A percentile compares a stretch with the other conserved stretches of the same genome.
phyloP scores from a whole-genome alignment of 192 early-diverging fungal species.

The Endogone sp. region DNA sequence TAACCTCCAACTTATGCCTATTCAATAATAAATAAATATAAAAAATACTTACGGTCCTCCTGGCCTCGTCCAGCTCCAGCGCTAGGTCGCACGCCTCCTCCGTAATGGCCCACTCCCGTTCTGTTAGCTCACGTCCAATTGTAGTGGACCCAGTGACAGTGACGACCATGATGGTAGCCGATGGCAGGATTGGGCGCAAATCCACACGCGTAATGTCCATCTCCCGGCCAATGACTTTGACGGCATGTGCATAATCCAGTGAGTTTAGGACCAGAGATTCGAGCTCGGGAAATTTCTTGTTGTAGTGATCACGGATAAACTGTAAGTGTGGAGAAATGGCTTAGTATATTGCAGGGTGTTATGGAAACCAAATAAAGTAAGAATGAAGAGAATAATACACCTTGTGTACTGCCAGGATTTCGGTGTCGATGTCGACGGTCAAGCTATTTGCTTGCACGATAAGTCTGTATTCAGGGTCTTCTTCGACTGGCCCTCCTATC shows the following conservation, averaged over 20 bases:
- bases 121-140: conserved; percentile 58
- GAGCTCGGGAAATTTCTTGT: conserved; percentile 84
- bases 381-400: conserved; percentile 27
- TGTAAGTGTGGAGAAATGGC: conserved; percentile 28
- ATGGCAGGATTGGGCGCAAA: conserved; percentile 73
- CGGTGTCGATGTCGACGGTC: conserved; percentile 82
- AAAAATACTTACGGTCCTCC: conserved; percentile 53
- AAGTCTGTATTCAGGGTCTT: conserved; percentile 85
- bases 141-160: conserved; percentile 88
- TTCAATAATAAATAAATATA: too few species aligned
- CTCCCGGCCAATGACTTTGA: conserved; percentile 76
- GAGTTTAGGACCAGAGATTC: conserved; percentile 87
- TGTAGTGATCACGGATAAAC: conserved; percentile 91
- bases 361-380: conserved; percentile 8
- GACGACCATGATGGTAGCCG: conserved; percentile 86
- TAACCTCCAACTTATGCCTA: not conserved
- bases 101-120: conserved; percentile 58
- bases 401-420: conserved; percentile 86
- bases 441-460: conserved; percentile 86
- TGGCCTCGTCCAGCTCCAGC: conserved; percentile 67
- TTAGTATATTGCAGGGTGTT: not conserved
- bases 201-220: conserved; percentile 79
- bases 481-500: conserved; percentile 64
- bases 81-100: conserved; percentile 77
- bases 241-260: conserved; percentile 83